These are phyloP conservation scores for Acacia acuminata DNA, from an alignment of 306 rosid genomes.

Conservation along the genomic window DNA sequence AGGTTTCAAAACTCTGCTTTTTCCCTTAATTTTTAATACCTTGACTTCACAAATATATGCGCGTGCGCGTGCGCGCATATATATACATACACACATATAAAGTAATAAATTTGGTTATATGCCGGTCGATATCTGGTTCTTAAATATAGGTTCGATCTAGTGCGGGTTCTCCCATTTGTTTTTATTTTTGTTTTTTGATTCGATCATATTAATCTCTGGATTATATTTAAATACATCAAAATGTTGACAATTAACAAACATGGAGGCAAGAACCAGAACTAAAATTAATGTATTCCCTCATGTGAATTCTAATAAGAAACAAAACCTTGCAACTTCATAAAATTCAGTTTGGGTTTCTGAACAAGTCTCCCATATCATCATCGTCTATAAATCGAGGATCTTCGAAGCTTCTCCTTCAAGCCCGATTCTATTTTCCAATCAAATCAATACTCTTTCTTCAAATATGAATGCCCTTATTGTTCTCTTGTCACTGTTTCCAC, in stretches of 20 bases:
- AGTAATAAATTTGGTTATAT: too few relatives aligned
- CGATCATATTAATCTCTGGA: not conserved
- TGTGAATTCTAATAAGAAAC: not conserved
- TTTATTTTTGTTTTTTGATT: not conserved
- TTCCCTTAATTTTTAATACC: too few relatives aligned
- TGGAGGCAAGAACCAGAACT: not conserved
- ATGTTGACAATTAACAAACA: not conserved
- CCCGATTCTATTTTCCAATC: too few relatives aligned
- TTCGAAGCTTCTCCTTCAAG: not conserved
- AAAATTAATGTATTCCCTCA: not conserved
- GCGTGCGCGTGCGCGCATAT: too few relatives aligned
- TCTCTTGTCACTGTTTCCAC: not conserved
- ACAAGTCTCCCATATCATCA: not conserved
- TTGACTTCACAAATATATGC: too few relatives aligned
- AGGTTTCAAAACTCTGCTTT: too few relatives aligned
- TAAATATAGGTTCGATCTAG: not conserved
- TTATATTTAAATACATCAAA: not conserved
- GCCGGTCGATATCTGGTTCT: not conserved
- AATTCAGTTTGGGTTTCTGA: too few relatives aligned
- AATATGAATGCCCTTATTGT: not conserved
- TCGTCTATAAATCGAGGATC: not conserved
- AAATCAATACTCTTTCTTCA: slow-evolving; percentile 2
- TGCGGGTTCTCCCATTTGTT: not conserved
- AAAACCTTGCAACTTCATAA: not conserved
- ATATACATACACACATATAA: too few relatives aligned